phyloP scores from a whole-genome alignment of 495 filamentous ascomycete genomes.

The Neurospora sp. region DNA sequence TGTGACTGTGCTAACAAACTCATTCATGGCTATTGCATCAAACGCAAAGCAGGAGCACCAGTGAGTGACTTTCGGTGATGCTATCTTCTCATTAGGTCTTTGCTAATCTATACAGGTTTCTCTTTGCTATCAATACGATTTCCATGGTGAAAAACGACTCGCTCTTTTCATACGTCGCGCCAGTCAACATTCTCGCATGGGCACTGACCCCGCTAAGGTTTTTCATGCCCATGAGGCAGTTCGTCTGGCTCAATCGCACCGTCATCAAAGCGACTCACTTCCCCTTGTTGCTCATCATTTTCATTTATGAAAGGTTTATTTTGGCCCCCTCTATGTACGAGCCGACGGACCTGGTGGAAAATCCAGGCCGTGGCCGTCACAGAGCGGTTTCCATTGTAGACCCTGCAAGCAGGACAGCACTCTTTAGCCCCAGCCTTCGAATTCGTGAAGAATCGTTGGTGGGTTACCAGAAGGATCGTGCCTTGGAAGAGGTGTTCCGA shows the following conservation, averaged over 20 bases:
- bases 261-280: slow-evolving; percentile 87
- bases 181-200: slow-evolving; percentile 84
- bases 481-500: slow-evolving; percentile 87
- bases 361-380: slow-evolving; percentile 23
- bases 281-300: slow-evolving; percentile 76
- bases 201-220: slow-evolving; percentile 69
- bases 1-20: slow-evolving; percentile 86
- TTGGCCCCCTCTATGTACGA: slow-evolving; percentile 62
- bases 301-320: slow-evolving; percentile 70
- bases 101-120: slow-evolving; percentile 39
- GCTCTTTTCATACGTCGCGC: slow-evolving; percentile 83
- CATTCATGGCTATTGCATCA: slow-evolving; percentile 85
- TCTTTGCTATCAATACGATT: slow-evolving; percentile 89
- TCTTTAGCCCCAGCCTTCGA: slow-evolving; percentile 61
- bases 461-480: slow-evolving; percentile 78
- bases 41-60: slow-evolving; percentile 91
- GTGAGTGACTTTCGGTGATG: slow-evolving; percentile 15
- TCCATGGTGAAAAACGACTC: slow-evolving; percentile 95
- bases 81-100: not conserved
- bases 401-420: slow-evolving; percentile 32
- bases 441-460: slow-evolving; percentile 74
- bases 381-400: slow-evolving; percentile 46
- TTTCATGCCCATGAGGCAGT: slow-evolving; percentile 65
- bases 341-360: slow-evolving; percentile 60
- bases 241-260: slow-evolving; percentile 70